phyloP scores from a whole-genome alignment of 2,329 filamentous ascomycete species.

The Decorospora gaudefroyi region DNA sequence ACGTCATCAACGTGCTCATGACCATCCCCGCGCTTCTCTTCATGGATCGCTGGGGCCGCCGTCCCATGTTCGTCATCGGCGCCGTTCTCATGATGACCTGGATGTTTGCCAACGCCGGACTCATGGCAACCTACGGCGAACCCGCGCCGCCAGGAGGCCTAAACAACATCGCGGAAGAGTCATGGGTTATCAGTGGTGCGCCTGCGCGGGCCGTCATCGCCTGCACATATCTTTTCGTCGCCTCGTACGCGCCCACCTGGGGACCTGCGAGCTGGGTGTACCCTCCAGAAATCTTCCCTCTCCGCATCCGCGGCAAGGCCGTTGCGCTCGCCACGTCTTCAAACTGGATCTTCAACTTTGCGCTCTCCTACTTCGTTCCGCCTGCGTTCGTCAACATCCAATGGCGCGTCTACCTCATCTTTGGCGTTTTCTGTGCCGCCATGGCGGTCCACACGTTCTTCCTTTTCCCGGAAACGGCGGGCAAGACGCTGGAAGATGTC shows the following conservation, averaged over 20 bases:
- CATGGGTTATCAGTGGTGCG: conserved; percentile 48
- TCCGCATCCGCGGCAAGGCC: conserved; percentile 66
- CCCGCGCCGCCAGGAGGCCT: conserved; percentile 47
- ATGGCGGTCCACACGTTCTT: conserved; percentile 73
- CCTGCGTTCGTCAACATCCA: conserved; percentile 62
- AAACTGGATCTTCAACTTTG: conserved; percentile 66
- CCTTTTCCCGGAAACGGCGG: conserved; percentile 68
- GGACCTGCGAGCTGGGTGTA: conserved; percentile 64
- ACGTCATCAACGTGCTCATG: conserved; percentile 80
- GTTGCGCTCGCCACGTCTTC: conserved; percentile 62
- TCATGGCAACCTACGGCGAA: conserved; percentile 65
- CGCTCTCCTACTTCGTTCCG: conserved; percentile 60
- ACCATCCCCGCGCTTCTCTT: conserved; percentile 75
- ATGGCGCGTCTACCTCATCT: conserved; percentile 72
- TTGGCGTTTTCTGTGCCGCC: conserved; percentile 70
- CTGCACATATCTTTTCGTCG: conserved; percentile 74
- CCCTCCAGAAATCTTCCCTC: conserved; percentile 65
- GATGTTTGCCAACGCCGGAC: conserved; percentile 65
- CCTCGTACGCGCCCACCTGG: conserved; percentile 68
- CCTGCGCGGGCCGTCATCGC: conserved; percentile 61
- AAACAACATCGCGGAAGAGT: conserved; percentile 50
- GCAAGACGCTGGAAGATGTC: conserved; percentile 76
- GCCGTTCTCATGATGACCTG: conserved; percentile 66
- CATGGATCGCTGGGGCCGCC: conserved; percentile 77
- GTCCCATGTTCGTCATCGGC: conserved; percentile 67